Conservation (phyloP, 805 yeast genomes). For the Yamadazyma sp. region DNA sequence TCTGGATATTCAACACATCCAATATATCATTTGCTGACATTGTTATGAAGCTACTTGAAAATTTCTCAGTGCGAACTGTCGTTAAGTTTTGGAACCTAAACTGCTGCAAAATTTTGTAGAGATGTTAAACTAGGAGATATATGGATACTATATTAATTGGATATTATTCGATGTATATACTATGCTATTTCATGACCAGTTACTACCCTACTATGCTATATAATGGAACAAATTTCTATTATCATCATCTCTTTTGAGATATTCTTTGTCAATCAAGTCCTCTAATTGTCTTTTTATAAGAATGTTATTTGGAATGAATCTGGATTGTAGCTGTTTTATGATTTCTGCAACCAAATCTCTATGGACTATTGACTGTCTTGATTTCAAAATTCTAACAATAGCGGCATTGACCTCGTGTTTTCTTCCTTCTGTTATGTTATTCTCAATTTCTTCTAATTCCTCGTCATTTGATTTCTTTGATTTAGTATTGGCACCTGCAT, state of each 20-base stretch:
- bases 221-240: slow-evolving; percentile 62
- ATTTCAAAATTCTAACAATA: slow-evolving; percentile 82
- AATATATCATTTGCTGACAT: slow-evolving; percentile 56
- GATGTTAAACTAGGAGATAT: no score
- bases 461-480: slow-evolving; percentile 44
- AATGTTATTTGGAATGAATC: slow-evolving; percentile 69
- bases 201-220: no score
- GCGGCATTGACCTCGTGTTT: slow-evolving; percentile 77
- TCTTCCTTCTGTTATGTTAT: slow-evolving; percentile 60
- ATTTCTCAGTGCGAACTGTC: no score
- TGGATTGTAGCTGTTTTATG: slow-evolving; percentile 51
- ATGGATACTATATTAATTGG: no score
- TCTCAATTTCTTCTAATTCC: slow-evolving; percentile 53
- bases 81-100: no score
- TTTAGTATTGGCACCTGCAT: slow-evolving; percentile 19
- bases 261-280: slow-evolving; percentile 76
- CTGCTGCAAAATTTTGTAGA: no score
- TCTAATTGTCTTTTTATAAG: slow-evolving; percentile 72
- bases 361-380: slow-evolving; percentile 58
- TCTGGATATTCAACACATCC: slow-evolving; percentile 70
- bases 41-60: background rate
- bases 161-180: no score
- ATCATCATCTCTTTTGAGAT: slow-evolving; percentile 65
- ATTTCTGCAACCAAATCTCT: slow-evolving; percentile 67
- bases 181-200: no score